Conservation (phyloP, 192 early-diverging fungal species). For the Linnemannia hyalina region DNA sequence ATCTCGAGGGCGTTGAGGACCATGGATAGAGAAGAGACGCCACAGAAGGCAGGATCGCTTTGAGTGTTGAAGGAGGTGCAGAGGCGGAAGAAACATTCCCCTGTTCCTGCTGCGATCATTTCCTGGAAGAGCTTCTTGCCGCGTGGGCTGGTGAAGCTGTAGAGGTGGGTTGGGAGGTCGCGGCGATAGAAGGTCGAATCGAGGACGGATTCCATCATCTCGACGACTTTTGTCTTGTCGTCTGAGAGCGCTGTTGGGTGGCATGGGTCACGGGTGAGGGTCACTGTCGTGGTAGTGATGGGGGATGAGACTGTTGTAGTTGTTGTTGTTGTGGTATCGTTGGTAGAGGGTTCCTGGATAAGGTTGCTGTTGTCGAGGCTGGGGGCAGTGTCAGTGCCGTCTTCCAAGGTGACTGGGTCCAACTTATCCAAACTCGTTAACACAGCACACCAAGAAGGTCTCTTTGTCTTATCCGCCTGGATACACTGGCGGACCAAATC, state of each 20-base stretch:
- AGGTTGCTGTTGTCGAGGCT: background rate
- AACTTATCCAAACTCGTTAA: background rate
- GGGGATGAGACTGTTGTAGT: background rate
- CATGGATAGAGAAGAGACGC: slow-evolving; percentile 90
- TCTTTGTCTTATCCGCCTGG: background rate
- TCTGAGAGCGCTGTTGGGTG: background rate
- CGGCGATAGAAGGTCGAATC: slow-evolving; percentile 69
- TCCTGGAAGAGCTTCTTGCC: slow-evolving; percentile 85
- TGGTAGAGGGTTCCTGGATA: background rate
- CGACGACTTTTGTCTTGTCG: slow-evolving; percentile 31
- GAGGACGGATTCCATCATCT: slow-evolving; percentile 49
- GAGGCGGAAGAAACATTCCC: slow-evolving; percentile 89
- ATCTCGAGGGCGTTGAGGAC: slow-evolving; percentile 93
- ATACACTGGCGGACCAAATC: slow-evolving; percentile 20
- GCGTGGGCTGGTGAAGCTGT: slow-evolving; percentile 79
- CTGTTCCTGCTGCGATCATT: slow-evolving; percentile 76
- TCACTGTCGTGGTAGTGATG: background rate
- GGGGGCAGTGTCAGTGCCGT: background rate
- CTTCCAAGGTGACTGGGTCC: background rate
- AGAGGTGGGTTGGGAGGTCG: slow-evolving; percentile 70
- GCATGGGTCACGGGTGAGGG: background rate
- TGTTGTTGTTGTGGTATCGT: background rate
- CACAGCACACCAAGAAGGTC: slow-evolving; percentile 34
- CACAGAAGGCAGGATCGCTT: slow-evolving; percentile 91
- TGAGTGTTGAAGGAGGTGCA: slow-evolving; percentile 91